phyloP scores from a whole-genome alignment of 1,284 basidiomycete species.

The Lentinula novae-zelandiae region DNA sequence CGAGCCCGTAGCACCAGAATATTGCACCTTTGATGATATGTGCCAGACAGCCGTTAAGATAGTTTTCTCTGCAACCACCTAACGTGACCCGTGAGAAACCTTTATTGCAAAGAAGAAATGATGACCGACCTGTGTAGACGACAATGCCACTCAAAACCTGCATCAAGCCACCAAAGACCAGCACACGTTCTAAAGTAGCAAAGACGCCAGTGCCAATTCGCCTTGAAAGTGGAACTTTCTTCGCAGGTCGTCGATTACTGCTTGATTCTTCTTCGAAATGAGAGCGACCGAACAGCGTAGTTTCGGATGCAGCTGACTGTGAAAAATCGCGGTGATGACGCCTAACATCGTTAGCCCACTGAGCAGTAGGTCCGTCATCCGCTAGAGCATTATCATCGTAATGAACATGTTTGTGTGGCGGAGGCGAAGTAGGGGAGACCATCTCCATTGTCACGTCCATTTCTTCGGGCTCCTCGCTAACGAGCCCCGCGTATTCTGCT shows the following conservation, averaged over 20 bases:
- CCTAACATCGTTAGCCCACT: constrained; percentile 45
- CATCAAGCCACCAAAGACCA: constrained; percentile 69
- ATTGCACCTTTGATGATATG: constrained; percentile 93
- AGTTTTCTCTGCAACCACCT: constrained; percentile 75
- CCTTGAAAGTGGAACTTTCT: constrained; percentile 28
- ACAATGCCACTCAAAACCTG: constrained; percentile 68
- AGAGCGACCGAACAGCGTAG: constrained; percentile 46
- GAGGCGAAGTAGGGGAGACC: constrained; percentile 21
- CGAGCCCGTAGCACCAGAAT: constrained; percentile 88
- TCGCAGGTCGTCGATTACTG: constrained; percentile 20
- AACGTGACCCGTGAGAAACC: not conserved
- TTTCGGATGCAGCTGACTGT: constrained; percentile 47
- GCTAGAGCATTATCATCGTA: constrained; percentile 14
- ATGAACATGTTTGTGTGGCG: constrained; percentile 23
- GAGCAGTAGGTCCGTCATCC: constrained; percentile 27
- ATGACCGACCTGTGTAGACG: constrained; percentile 58
- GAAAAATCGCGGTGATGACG: constrained; percentile 36
- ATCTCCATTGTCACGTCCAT: constrained; percentile 29
- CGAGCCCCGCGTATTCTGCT: constrained; percentile 52
- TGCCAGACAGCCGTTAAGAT: constrained; percentile 82
- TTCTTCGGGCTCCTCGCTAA: constrained; percentile 52
- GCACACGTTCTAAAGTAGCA: constrained; percentile 52
- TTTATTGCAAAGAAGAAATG: not conserved
- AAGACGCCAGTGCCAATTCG: constrained; percentile 45
- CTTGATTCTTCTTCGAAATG: constrained; percentile 64